Base-by-base conservation (phyloP, 495 filamentous ascomycete genomes). In the Apodospora peruviana region DNA sequence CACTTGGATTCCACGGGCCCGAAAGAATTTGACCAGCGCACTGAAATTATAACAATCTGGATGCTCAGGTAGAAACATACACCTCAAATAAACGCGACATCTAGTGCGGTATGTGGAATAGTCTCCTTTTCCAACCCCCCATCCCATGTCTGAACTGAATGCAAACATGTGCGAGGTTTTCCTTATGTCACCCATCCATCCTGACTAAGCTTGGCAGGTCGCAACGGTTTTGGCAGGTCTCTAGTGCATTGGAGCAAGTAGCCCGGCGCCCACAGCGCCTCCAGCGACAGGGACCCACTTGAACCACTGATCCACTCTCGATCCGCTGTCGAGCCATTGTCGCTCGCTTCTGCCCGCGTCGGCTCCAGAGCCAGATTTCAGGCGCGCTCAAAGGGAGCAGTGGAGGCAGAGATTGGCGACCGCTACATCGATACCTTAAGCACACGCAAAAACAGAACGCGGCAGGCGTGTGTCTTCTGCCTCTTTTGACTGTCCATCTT, bases 291-390 rank as follows among this genome's bases (percentile, higher is more conserved):
- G 7, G 27, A 32, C 27, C 22, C 47, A 24, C 41, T 32, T 21
- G 38, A 47, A 43, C 49, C 42, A 48, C 38, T 12, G 51, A 45
- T 35, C 55, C 52, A 58, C 52, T 37, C 9, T 4, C 36, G 23
- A 34, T 52, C 41, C 48, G 44, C 32, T 21, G 9, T 21, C 10
- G 21, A 23, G 9, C 20, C 39, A 23, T 24, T 23, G 2, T 24
- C 54, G 48, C 59, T 62, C 59, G 59, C 59, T 62, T 62, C 52
- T 56, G 59, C 56, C 59, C 59, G 59, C 36, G 46, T 51, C 50
- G 52, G 58, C 50, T 62, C 56, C 59, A 56, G 39, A 45, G 38
- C 19, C 14, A 38, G 7, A 11, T 38, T 38, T 5, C 10, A 38
- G n/a, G n/a, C n/a, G n/a, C n/a, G 7, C 16, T 9, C 5, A 9